Evolutionary conservation across 2,329 filamentous ascomycete species (phyloP).

Genomic region (Penicillium decumbens): DNA sequence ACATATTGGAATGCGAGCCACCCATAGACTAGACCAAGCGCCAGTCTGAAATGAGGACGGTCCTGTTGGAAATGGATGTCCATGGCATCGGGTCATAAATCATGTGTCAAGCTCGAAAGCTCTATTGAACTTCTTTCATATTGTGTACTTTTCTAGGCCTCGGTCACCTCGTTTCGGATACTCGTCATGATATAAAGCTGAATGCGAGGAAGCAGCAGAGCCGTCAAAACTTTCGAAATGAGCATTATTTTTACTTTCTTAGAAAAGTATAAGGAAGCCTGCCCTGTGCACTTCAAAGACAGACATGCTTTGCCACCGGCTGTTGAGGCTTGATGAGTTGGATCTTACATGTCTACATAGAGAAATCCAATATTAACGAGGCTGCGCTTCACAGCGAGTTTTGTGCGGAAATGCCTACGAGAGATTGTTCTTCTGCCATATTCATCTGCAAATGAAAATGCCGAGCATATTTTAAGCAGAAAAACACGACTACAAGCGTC

Average conservation of each 20-base stretch:
- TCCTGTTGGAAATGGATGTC: conserved; percentile 8
- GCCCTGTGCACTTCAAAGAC: not conserved
- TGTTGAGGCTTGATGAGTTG: not conserved
- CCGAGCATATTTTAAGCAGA: not conserved
- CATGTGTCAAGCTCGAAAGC: not conserved
- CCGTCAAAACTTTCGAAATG: no score
- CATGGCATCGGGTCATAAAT: conserved; percentile 2
- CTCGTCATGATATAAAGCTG: not conserved
- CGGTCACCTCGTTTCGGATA: not conserved
- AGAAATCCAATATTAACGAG: not conserved
- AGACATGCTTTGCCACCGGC: not conserved
- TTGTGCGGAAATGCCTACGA: not conserved
- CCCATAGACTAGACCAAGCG: conserved; percentile 3
- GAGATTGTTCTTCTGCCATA: not conserved
- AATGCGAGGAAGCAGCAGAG: not conserved
- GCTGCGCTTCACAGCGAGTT: not conserved
- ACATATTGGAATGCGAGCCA: conserved; percentile 7
- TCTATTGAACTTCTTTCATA: not conserved
- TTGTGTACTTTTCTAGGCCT: not conserved
- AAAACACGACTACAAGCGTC: not conserved
- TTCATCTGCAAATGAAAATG: not conserved
- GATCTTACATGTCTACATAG: not conserved
- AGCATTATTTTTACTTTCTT: no score
- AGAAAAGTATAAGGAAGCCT: no score
- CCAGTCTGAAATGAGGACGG: not conserved